phyloP scores from a whole-genome alignment of 2,329 filamentous ascomycete genomes.

The Lecanicillium sp. region DNA sequence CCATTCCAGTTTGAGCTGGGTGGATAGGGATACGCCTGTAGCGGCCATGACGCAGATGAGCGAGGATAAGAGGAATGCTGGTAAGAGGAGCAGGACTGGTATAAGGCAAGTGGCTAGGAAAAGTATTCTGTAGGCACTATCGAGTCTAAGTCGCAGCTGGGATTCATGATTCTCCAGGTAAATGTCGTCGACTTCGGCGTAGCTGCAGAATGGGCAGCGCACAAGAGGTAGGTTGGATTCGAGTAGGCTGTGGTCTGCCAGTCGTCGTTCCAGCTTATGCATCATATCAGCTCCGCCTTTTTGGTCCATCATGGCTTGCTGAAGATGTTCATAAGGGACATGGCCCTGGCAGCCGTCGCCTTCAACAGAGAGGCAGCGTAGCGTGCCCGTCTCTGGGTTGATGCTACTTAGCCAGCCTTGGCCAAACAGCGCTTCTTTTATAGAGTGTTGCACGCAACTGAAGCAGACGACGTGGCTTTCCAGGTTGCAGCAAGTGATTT shows the following conservation, averaged over 20 bases:
- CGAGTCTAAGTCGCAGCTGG: constrained; percentile 48
- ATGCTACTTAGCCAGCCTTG: constrained; percentile 85
- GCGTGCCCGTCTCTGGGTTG: constrained; percentile 61
- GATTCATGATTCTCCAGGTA: constrained; percentile 52
- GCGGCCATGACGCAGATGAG: constrained; percentile 36
- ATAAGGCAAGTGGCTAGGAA: constrained; percentile 47
- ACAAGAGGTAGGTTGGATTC: constrained; percentile 69
- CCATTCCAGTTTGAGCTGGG: constrained; percentile 39
- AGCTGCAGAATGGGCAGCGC: constrained; percentile 83
- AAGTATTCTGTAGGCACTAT: constrained; percentile 38
- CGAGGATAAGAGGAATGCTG: constrained; percentile 40
- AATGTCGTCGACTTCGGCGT: constrained; percentile 78
- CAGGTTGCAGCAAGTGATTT: constrained; percentile 62
- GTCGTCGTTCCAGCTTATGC: constrained; percentile 67
- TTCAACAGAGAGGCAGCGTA: constrained; percentile 76
- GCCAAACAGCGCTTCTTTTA: constrained; percentile 84
- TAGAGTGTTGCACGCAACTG: constrained; percentile 71
- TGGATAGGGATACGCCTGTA: constrained; percentile 33
- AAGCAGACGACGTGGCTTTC: constrained; percentile 71
- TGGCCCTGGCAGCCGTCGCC: constrained; percentile 64
- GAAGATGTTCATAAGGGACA: constrained; percentile 62
- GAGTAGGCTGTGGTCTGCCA: constrained; percentile 68
- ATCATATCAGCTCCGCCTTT: constrained; percentile 65
- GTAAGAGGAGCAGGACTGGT: constrained; percentile 48
- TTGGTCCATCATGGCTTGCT: constrained; percentile 62